Base-by-base conservation (phyloP, 345 rosid genomes). In the Bruguiera sexangula region DNA sequence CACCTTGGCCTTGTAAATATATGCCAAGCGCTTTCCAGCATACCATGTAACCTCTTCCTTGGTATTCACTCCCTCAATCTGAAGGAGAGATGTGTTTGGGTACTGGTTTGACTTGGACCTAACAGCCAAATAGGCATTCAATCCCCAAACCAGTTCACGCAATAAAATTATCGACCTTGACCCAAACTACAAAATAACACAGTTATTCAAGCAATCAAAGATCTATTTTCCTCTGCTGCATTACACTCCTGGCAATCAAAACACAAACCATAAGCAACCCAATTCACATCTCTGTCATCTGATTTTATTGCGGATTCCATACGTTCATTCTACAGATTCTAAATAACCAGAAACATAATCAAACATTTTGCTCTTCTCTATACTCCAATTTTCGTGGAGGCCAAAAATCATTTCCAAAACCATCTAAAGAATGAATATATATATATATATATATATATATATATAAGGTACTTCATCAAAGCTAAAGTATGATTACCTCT, bases 81-180 rank as follows among this genome's bases (percentile, higher is more conserved):
- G 98, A 74, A 92, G 48, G 67, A 92, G 71, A 2, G 98, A 92
- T 0, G 83, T 90, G 82, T 75, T 92, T 0, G 98, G 93, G 30
- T 92, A 92, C 76, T 90, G 98, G 75, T 92, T 92, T 0, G 95
- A 90, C 83, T 92, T 92, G 1, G 98, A 92, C 87, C 96, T 92
- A 72, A 67, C 21, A 32, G 63, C 2, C 30, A 5, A 80, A 21
- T 8, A 21, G 60, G 60, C 52, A 21, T 34, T 34, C 30, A 74
- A 73, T 8, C 29, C 16, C 43, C 34, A 59, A 52, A 19, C 31
- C 50, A 43, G 51, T 18, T 65, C 59, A 29, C 27, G 15, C 30
- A 6, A 53, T 4, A 5, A 43, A 22, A 69, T 18, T 24, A 31
- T 69, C 30, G 11, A 1, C 27, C 55, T 15, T 0, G 68, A 18